Conservation (phyloP, 768 basidiomycete genomes). For the Ramaria sp. region DNA sequence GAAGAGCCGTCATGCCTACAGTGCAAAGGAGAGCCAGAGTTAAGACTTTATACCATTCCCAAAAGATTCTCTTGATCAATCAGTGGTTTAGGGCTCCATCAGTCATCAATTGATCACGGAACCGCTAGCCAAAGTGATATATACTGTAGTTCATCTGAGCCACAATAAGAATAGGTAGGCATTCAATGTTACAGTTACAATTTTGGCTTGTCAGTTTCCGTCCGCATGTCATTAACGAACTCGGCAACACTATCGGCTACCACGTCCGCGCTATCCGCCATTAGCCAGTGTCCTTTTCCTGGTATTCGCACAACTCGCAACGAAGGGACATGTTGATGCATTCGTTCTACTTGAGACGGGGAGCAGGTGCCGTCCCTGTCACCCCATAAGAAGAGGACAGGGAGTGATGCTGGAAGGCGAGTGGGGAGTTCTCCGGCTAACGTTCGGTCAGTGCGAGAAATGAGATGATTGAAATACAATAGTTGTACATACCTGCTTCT, state of each 20-base stretch:
- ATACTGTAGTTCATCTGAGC: too few relatives aligned
- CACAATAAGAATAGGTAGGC: too few relatives aligned
- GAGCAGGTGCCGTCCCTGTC: conserved; percentile 42
- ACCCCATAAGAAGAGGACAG: conserved; percentile 54
- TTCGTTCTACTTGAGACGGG: conserved; percentile 29
- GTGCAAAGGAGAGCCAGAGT: too few relatives aligned
- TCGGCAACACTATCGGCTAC: conserved; percentile 25
- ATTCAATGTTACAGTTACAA: neutral
- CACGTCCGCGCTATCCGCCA: conserved; percentile 49
- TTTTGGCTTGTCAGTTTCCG: neutral
- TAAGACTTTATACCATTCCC: too few relatives aligned
- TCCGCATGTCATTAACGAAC: neutral
- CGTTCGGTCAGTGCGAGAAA: conserved; percentile 1
- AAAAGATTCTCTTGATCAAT: neutral
- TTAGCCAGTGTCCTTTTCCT: conserved; percentile 57
- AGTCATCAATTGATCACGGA: too few relatives aligned
- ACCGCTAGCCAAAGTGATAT: too few relatives aligned
- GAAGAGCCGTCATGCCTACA: too few relatives aligned
- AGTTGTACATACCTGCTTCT: conserved; percentile 23
- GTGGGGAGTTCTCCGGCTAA: conserved; percentile 35
- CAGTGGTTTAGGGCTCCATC: too few relatives aligned
- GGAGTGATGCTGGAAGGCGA: conserved; percentile 35
- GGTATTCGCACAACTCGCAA: conserved; percentile 44
- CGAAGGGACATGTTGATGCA: conserved; percentile 38
- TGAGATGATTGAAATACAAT: neutral